phyloP scores from a whole-genome alignment of 352 stramenopile genomes.

The Phytophthora vignae region DNA sequence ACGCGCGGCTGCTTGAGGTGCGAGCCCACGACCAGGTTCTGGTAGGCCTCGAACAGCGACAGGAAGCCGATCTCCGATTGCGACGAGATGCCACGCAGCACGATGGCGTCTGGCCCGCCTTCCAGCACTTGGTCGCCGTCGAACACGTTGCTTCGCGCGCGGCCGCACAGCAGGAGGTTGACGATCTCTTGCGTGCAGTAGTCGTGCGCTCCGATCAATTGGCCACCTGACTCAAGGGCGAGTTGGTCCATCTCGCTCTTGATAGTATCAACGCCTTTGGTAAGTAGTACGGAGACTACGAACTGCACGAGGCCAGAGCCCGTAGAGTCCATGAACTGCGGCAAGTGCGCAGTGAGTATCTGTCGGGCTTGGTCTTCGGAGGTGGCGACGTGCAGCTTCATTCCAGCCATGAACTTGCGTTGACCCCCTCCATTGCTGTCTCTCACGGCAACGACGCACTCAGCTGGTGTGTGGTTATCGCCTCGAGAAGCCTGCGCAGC shows the following conservation, averaged over 20 bases:
- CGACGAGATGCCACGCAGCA: constrained; percentile 75
- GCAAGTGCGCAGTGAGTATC: constrained; percentile 42
- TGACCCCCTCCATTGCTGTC: constrained; percentile 3
- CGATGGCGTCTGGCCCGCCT: constrained; percentile 62
- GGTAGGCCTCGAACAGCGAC: constrained; percentile 93
- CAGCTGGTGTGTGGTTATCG: background rate
- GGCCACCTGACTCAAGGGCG: constrained; percentile 52
- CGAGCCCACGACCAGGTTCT: constrained; percentile 87
- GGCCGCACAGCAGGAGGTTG: constrained; percentile 95
- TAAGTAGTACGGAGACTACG: constrained; percentile 71
- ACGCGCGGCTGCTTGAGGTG: constrained; percentile 77
- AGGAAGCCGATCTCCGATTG: constrained; percentile 85
- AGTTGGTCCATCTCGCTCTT: constrained; percentile 89
- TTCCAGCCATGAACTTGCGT: constrained; percentile 57
- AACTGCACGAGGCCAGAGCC: constrained; percentile 81
- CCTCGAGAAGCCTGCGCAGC: constrained; percentile 31
- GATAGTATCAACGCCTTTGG: constrained; percentile 63
- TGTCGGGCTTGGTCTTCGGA: constrained; percentile 46
- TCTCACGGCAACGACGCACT: constrained; percentile 56
- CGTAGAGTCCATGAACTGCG: constrained; percentile 60
- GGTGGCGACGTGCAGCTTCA: constrained; percentile 44
- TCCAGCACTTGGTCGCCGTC: constrained; percentile 87
- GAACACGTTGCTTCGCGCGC: constrained; percentile 95
- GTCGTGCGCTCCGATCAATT: constrained; percentile 87
- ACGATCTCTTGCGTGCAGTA: constrained; percentile 96